Conservation (phyloP, 2,329 filamentous ascomycete species). For the Venturia effusa region DNA sequence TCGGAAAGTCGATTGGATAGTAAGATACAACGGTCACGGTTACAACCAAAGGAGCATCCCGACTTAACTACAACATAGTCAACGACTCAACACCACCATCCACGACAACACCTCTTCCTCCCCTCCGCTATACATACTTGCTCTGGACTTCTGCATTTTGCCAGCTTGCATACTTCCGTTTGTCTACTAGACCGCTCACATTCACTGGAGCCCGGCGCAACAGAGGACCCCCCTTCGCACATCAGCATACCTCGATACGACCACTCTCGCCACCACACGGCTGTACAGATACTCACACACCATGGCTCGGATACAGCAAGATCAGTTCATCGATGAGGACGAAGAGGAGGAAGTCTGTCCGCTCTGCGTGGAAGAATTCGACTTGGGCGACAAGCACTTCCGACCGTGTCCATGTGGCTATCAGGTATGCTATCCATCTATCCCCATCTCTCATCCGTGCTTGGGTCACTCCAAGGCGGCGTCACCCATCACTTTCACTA, state of each 20-base stretch:
- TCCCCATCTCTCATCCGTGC: background rate
- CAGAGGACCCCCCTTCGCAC: background rate
- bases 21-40: no score
- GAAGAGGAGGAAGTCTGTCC: constrained; percentile 56
- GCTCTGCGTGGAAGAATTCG: constrained; percentile 97
- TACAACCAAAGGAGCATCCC: background rate
- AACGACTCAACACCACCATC: background rate
- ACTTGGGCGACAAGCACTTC: constrained; percentile 95
- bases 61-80: background rate
- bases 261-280: constrained; percentile 16
- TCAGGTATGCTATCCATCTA: constrained; percentile 53
- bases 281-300: constrained; percentile 11
- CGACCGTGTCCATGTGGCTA: constrained; percentile 95
- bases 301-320: constrained; percentile 39
- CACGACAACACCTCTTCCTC: background rate
- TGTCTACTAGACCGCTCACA: background rate
- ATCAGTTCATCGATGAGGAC: constrained; percentile 43
- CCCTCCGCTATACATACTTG: background rate
- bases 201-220: background rate
- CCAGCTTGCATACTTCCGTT: background rate
- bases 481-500: background rate
- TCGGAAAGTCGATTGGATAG: no score
- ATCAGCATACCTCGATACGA: constrained; percentile 10
- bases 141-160: constrained; percentile 1
- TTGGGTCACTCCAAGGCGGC: constrained; percentile 1